Evolutionary conservation across 805 yeast genomes (phyloP).

Genomic region (Metschnikowia matae): DNA sequence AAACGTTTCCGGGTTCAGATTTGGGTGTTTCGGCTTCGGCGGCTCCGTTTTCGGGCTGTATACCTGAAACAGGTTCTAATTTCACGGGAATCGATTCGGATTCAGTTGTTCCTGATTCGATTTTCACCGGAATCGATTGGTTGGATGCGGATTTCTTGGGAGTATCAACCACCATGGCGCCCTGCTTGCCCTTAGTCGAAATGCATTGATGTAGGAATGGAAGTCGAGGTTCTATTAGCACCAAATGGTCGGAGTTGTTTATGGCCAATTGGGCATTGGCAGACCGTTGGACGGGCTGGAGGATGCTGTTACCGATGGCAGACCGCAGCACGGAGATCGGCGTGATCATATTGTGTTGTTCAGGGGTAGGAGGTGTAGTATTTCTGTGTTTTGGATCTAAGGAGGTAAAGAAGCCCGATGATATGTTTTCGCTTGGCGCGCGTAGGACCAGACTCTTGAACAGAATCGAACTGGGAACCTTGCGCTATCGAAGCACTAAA

Average conservation of each 20-base stretch:
- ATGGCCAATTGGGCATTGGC: constrained; percentile 34
- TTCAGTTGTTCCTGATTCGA: neutral
- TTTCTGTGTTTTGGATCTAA: too few relatives aligned
- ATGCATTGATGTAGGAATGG: constrained; percentile 31
- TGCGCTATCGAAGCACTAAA: too few relatives aligned
- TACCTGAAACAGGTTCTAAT: neutral
- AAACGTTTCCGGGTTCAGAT: too few relatives aligned
- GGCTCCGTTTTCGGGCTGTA: too few relatives aligned
- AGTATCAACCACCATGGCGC: neutral
- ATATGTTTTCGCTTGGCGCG: too few relatives aligned
- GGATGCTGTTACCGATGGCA: constrained; percentile 12
- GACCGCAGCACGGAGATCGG: constrained; percentile 13
- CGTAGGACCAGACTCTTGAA: too few relatives aligned
- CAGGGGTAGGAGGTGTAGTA: too few relatives aligned
- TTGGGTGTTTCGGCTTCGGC: too few relatives aligned
- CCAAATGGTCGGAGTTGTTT: constrained; percentile 30
- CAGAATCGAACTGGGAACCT: too few relatives aligned
- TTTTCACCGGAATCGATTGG: neutral
- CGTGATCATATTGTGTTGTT: neutral
- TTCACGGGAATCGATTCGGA: neutral
- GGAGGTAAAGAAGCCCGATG: too few relatives aligned
- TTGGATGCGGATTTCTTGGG: neutral
- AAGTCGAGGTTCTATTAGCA: constrained; percentile 36
- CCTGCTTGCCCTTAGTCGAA: neutral
- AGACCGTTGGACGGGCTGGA: constrained; percentile 34